Conservation (phyloP, 2,329 filamentous ascomycete species). For the Thelonectria olida region DNA sequence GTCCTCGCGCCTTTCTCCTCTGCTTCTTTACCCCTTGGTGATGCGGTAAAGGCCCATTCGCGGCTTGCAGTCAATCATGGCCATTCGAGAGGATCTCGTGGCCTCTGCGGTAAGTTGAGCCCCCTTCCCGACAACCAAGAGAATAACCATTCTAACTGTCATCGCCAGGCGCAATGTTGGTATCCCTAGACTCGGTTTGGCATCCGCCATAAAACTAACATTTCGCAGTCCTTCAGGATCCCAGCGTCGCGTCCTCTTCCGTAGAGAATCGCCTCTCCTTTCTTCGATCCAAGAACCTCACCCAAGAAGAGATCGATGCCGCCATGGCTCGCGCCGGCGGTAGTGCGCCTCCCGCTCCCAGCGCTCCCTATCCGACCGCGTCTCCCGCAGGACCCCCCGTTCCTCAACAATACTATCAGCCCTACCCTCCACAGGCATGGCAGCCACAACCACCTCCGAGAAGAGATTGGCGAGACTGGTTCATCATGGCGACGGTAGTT, state of each 20-base stretch:
- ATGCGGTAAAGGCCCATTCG: conserved; percentile 36
- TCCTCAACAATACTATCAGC: conserved; percentile 57
- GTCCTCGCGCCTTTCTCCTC: conserved; percentile 17
- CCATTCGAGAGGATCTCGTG: conserved; percentile 94
- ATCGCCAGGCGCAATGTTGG: conserved; percentile 53
- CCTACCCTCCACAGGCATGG: conserved; percentile 65
- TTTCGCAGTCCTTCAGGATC: conserved; percentile 85
- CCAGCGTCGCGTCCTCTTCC: conserved; percentile 88
- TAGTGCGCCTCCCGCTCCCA: conserved; percentile 54
- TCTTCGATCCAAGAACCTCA: conserved; percentile 95
- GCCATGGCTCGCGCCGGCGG: conserved; percentile 81
- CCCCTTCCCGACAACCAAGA: conserved; percentile 10
- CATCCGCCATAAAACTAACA: conserved; percentile 30
- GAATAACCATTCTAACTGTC: conserved; percentile 26
- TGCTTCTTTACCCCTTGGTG: conserved; percentile 25
- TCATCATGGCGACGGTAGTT: conserved; percentile 98
- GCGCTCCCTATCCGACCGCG: conserved; percentile 55
- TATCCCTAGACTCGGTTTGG: conserved; percentile 19
- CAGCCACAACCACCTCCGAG: conserved; percentile 71
- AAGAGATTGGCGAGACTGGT: conserved; percentile 98
- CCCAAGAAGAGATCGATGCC: conserved; percentile 90
- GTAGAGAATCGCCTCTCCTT: conserved; percentile 93
- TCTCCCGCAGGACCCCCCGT: conserved; percentile 55
- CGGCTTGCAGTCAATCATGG: conserved; percentile 58
- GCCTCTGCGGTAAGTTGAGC: conserved; percentile 73